Percentiles rank a stretch among this genome's conserved stretches.
Evolutionary conservation across 768 basidiomycete genomes (phyloP).

Genomic region (Coprinopsis cinerea): DNA sequence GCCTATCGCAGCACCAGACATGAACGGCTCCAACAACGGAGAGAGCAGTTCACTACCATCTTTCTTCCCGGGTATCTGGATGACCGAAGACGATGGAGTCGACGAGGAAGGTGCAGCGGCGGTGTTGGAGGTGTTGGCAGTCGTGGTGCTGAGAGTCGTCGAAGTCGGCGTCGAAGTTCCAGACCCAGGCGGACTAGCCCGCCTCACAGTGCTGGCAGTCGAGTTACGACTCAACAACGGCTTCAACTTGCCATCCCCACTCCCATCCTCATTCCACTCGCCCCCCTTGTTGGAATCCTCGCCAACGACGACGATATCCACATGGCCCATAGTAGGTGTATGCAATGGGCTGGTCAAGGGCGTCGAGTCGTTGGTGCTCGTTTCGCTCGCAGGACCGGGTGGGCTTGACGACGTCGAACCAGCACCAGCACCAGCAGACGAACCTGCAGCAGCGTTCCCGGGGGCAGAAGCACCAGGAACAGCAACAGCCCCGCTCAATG

Average conservation of each 20-base stretch:
- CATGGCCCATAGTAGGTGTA: constrained; percentile 6
- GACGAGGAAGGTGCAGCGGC: no score
- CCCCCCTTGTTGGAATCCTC: no score
- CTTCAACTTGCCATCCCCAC: constrained; percentile 3
- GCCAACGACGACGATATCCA: neutral
- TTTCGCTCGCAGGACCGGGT: constrained; percentile 2
- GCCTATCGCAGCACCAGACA: neutral
- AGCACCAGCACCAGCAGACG: neutral
- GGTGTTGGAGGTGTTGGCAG: no score
- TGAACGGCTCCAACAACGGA: constrained; percentile 1
- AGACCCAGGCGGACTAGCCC: neutral
- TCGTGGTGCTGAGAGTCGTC: no score
- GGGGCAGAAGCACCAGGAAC: no score
- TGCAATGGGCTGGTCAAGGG: constrained; percentile 11
- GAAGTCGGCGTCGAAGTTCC: neutral
- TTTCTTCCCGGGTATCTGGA: no score
- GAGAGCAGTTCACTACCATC: neutral
- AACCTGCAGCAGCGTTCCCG: neutral
- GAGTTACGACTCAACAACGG: constrained; percentile 1
- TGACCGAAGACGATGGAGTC: no score
- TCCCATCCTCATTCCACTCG: neutral
- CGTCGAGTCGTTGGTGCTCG: constrained; percentile 6
- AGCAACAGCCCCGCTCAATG: neutral
- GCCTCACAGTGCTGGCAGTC: neutral
- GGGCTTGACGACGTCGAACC: neutral